Base-by-base conservation (phyloP, 1,284 basidiomycete genomes). In the Cryptococcus sp. region DNA sequence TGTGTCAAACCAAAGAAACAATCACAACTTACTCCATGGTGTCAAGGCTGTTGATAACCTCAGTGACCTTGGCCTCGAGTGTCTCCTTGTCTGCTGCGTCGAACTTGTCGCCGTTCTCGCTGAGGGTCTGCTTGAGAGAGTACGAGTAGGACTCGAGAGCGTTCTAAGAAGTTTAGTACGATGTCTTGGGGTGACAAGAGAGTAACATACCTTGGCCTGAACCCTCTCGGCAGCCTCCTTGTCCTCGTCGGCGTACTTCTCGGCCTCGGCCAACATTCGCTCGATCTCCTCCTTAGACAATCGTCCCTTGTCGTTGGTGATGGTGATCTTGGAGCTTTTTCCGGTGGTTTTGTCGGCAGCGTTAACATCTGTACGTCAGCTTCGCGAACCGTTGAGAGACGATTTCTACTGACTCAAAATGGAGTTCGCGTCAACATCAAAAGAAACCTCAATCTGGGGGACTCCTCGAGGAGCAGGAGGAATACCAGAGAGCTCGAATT, bases 241-340 rank as follows among this genome's bases (percentile, higher is more conserved):
- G 67, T 77, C 76, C 55, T 70, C 67, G 45, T 64, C 68, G 48
- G 61, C 66, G 86, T 79, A 67, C 78, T 90, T 87, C 83, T 93
- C 91, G 55, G 91, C 91, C 67, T 94, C 90, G 60, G 77, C 70
- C 28, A 97, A 86, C 94, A 98, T 98, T 73, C 89, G 86, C 79
- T 98, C 93, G 62, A 98, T 98, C 78, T 98, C 93, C 77, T 97
- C 93, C 82, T 94, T 94, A 67, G 89, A 92, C 53, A 98, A 81
- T 78, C 94, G 92, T 52, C 94, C 94, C 82, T 97, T 96, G 82
- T 96, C 91, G 78, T 97, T 97, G 74, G 90, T 94, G 80, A 97
- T 96, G 66, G 91, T 96, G 78, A 97, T 96, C 69, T 87, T 86
- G 48, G 51, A 54, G 7, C 62, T 68, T 55, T 97, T 97, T 70